Percentiles rank a stretch among this genome's conserved stretches.
Conservation (phyloP, 2,329 filamentous ascomycete species). For the Trematosphaeria pertusa region DNA sequence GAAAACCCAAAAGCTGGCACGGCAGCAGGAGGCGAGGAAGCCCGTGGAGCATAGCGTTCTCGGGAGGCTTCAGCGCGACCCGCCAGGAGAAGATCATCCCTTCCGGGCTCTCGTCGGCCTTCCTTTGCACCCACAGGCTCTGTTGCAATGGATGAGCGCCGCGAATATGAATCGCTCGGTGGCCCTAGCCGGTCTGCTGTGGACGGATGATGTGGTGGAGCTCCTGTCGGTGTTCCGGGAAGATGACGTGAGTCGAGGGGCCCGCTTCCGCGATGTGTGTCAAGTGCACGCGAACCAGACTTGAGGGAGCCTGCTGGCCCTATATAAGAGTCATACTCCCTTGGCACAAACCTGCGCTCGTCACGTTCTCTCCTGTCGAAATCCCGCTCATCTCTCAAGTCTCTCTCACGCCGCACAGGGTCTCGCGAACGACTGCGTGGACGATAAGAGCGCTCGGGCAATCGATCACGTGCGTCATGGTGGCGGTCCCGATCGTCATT, state of each 20-base stretch:
- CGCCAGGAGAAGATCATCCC: constrained; percentile 53
- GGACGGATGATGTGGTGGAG: constrained; percentile 41
- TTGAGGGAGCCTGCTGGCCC: constrained; percentile 41
- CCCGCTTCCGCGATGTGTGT: constrained; percentile 39
- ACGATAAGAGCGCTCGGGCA: constrained; percentile 58
- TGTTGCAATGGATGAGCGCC: constrained; percentile 45
- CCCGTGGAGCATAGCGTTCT: constrained; percentile 55
- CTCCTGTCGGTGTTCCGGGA: constrained; percentile 42
- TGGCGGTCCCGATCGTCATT: constrained; percentile 57
- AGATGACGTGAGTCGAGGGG: constrained; percentile 39
- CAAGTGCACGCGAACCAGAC: constrained; percentile 34
- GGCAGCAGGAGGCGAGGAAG: constrained; percentile 61
- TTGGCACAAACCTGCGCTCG: constrained; percentile 53
- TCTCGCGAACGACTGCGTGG: constrained; percentile 71
- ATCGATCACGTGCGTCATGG: constrained; percentile 51
- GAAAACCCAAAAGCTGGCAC: constrained; percentile 63
- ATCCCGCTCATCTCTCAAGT: constrained; percentile 48
- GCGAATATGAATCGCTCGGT: constrained; percentile 42
- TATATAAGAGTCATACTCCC: constrained; percentile 55
- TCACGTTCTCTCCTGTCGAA: constrained; percentile 49
- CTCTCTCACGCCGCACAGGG: constrained; percentile 60
- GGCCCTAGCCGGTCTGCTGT: constrained; percentile 41
- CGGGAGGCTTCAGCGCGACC: constrained; percentile 55
- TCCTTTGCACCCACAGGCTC: constrained; percentile 43
- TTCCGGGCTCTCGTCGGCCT: constrained; percentile 49